Conservation (phyloP, 164 flowering plant species). For the Saururus chinensis region DNA sequence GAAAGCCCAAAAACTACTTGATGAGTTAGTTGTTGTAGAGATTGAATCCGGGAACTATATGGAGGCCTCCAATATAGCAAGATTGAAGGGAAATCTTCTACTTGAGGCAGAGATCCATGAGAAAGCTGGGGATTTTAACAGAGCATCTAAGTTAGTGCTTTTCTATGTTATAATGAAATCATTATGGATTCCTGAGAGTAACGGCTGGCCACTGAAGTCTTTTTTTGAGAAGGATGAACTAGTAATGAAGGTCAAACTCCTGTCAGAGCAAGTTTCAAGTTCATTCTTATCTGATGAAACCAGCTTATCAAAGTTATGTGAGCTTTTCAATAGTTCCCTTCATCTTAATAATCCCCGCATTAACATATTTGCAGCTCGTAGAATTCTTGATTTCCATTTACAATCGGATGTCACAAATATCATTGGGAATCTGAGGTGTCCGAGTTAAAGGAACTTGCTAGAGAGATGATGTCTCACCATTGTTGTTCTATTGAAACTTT, state of each 20-base stretch:
- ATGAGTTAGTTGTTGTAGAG: constrained; percentile 48
- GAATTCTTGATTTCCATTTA: constrained; percentile 42
- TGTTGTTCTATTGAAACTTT: constrained; percentile 30
- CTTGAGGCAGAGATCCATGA: constrained; percentile 45
- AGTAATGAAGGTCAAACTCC: constrained; percentile 25
- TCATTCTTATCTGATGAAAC: constrained; percentile 21
- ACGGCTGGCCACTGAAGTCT: constrained; percentile 56
- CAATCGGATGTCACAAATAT: constrained; percentile 17
- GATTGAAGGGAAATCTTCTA: constrained; percentile 29
- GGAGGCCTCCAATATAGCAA: constrained; percentile 46
- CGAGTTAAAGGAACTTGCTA: constrained; percentile 14
- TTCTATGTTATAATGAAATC: constrained; percentile 29
- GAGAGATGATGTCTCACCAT: constrained; percentile 13
- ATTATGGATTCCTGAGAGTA: constrained; percentile 34
- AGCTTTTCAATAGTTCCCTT: constrained; percentile 18
- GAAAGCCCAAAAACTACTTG: constrained; percentile 23
- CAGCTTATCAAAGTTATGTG: constrained; percentile 17
- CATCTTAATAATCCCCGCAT: constrained; percentile 19
- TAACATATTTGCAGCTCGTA: constrained; percentile 32
- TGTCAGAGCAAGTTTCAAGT: constrained; percentile 21
- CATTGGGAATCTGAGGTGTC: constrained; percentile 23
- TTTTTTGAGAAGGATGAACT: constrained; percentile 32
- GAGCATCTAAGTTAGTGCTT: constrained; percentile 33
- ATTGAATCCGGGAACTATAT: constrained; percentile 38
- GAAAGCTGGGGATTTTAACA: constrained; percentile 35